A percentile compares a stretch with the other conserved stretches of the same genome.
These are phyloP conservation scores for Peniophora sp. DNA, from an alignment of 1,284 basidiomycete species.

Conservation along the genomic window DNA sequence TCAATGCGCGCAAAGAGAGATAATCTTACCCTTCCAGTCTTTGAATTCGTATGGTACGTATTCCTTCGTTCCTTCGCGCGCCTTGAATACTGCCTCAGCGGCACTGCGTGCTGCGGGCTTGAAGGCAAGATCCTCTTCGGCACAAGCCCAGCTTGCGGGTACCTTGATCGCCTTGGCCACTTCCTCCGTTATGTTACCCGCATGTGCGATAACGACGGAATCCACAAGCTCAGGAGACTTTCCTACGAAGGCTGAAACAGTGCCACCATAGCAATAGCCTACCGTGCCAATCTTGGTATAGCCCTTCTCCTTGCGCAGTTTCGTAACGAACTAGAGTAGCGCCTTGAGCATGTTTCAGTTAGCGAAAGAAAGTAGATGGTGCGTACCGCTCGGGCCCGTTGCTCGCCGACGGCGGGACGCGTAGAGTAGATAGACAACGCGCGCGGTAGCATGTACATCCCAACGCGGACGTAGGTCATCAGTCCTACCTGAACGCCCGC, in stretches of 20 bases:
- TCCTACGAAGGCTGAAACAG: slow-evolving; percentile 9
- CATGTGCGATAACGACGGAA: slow-evolving; percentile 33
- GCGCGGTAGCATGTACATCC: slow-evolving; percentile 19
- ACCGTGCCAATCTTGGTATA: slow-evolving; percentile 33
- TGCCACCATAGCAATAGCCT: slow-evolving; percentile 16
- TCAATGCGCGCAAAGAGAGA: neutral
- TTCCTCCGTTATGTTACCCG: slow-evolving; percentile 19
- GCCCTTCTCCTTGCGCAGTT: slow-evolving; percentile 21
- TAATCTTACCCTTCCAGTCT: slow-evolving; percentile 27
- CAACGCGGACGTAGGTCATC: slow-evolving; percentile 24
- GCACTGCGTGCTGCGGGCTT: slow-evolving; percentile 19
- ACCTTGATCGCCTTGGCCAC: slow-evolving; percentile 8
- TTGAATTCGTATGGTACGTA: slow-evolving; percentile 26
- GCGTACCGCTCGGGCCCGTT: slow-evolving; percentile 23
- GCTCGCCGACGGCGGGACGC: slow-evolving; percentile 32
- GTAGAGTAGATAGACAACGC: slow-evolving; percentile 26
- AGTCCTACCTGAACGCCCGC: slow-evolving; percentile 30
- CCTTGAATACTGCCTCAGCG: slow-evolving; percentile 25
- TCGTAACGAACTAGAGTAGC: slow-evolving; percentile 27
- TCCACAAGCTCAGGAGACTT: slow-evolving; percentile 20
- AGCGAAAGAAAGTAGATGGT: neutral
- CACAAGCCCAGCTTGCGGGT: neutral
- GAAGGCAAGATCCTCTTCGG: slow-evolving; percentile 24
- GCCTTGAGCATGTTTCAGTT: slow-evolving; percentile 27
- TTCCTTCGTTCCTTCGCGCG: slow-evolving; percentile 17